phyloP scores from a whole-genome alignment of 805 yeast species.

The Myxozyma mucilagina region DNA sequence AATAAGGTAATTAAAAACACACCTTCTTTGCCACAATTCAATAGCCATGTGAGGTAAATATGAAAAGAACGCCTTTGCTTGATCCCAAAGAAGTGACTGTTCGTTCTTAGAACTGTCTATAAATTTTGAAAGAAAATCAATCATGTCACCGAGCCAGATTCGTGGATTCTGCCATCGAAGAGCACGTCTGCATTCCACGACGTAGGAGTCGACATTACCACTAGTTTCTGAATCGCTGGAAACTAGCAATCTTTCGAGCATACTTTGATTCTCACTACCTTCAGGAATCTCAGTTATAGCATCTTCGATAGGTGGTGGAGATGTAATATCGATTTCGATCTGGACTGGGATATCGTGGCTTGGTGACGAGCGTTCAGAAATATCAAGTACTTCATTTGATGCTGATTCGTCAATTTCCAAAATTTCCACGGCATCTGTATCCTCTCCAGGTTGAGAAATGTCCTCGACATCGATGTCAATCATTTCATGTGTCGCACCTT shows the following conservation, averaged over 20 bases:
- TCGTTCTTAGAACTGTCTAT: neutral
- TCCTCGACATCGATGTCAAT: neutral
- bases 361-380: neutral
- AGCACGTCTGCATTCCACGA: slow-evolving; percentile 8
- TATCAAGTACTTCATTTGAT: neutral
- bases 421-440: neutral
- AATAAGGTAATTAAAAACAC: neutral
- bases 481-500: neutral
- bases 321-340: neutral
- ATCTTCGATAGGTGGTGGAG: neutral
- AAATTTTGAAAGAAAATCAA: slow-evolving; percentile 2
- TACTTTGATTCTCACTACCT: neutral
- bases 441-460: neutral
- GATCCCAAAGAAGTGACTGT: neutral
- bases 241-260: neutral
- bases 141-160: neutral
- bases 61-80: neutral
- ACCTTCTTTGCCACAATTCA: slow-evolving; percentile 13
- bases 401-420: neutral
- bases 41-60: slow-evolving; percentile 11
- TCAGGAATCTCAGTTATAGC: slow-evolving; percentile 1
- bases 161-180: slow-evolving; percentile 8
- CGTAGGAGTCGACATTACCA: neutral
- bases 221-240: neutral
- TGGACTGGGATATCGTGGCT: neutral